Conservation (phyloP, 441 rosid genomes). For the Manihot esculenta region DNA sequence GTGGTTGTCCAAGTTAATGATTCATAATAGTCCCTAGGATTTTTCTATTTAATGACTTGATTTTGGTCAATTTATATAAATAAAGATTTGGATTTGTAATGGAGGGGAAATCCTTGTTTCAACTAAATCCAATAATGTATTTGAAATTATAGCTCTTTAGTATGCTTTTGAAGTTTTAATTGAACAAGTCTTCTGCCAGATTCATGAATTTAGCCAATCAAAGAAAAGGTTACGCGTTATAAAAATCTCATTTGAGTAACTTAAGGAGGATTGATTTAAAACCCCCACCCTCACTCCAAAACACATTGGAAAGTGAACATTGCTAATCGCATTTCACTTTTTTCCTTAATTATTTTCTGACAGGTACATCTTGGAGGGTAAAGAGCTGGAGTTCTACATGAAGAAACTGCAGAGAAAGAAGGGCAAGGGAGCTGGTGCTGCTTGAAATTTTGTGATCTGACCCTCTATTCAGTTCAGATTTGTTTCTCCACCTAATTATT, state of each 20-base stretch:
- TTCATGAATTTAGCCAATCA: too few species aligned
- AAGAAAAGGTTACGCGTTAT: background rate
- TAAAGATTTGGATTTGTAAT: background rate
- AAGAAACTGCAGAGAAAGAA: conserved; percentile 32
- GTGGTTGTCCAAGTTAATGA: too few species aligned
- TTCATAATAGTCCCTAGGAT: too few species aligned
- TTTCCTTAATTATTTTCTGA: background rate
- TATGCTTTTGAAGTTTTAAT: background rate
- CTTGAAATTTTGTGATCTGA: conserved; percentile 18
- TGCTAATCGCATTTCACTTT: background rate
- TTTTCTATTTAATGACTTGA: background rate
- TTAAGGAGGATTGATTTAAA: too few species aligned
- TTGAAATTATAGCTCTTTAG: background rate
- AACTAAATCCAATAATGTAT: background rate
- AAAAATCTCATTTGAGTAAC: background rate
- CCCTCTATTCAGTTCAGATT: conserved; percentile 1
- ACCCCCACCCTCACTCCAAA: background rate
- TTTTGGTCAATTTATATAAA: background rate
- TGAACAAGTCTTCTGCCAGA: background rate
- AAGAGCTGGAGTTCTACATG: conserved; percentile 29
- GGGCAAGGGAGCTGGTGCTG: conserved; percentile 31
- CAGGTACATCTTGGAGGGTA: conserved; percentile 27
- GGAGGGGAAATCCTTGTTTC: background rate
- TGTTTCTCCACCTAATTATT: background rate
- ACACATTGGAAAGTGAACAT: background rate